Conservation (phyloP, 2,329 filamentous ascomycete species). For the Simplicillium sp. region DNA sequence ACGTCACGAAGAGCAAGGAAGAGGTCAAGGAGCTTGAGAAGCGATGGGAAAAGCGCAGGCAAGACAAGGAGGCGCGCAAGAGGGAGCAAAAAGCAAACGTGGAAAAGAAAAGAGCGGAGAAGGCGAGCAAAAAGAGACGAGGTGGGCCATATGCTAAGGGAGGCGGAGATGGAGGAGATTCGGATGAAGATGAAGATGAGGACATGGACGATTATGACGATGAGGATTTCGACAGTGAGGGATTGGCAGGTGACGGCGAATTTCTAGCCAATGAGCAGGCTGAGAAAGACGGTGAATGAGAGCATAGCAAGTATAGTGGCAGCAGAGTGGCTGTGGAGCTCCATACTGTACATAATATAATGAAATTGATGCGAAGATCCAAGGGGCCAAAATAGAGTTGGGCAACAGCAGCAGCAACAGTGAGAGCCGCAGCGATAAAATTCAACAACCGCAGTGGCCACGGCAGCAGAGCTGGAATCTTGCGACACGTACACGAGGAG, state of each 20-base stretch:
- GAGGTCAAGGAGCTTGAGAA: conserved; percentile 74
- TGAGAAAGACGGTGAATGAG: conserved; percentile 42
- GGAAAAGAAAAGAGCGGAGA: conserved; percentile 62
- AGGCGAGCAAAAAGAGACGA: conserved; percentile 27
- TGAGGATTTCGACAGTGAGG: conserved; percentile 44
- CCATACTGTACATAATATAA: background rate
- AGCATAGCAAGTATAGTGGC: conserved; percentile 33
- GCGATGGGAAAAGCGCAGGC: conserved; percentile 67
- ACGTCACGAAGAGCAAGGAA: conserved; percentile 71
- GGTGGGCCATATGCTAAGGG: no score
- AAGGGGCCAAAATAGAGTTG: no score
- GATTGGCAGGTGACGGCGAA: conserved; percentile 38
- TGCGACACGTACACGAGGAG: no score
- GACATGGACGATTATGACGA: conserved; percentile 33
- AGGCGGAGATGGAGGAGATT: conserved; percentile 21
- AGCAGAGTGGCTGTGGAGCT: conserved; percentile 12
- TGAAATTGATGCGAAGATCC: no score
- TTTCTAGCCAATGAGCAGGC: conserved; percentile 37
- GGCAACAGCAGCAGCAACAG: no score
- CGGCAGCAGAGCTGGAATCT: no score
- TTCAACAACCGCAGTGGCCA: no score
- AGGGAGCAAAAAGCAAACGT: conserved; percentile 84
- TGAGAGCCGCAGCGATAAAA: no score
- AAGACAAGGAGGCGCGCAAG: conserved; percentile 74
- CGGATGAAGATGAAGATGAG: conserved; percentile 24